phyloP scores from a whole-genome alignment of 371 early-diverging fungal genomes.

The Rhizopus microsporus region DNA sequence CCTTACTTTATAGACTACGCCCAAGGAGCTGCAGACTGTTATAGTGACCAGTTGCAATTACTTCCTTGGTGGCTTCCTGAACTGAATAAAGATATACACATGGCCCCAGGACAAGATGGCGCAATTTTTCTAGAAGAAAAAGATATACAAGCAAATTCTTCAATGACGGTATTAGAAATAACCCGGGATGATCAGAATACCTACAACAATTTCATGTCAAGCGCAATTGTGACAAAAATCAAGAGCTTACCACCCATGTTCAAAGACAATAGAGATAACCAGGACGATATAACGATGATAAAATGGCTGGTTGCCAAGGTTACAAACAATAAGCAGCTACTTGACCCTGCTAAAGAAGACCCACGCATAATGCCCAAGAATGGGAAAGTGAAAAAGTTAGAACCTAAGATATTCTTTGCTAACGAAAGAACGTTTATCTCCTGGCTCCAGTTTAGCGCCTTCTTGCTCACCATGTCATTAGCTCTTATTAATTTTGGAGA shows the following conservation, averaged over 20 bases:
- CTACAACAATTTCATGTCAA: not conserved
- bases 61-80: conserved; percentile 95
- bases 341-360: not conserved
- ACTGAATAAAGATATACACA: conserved; percentile 81
- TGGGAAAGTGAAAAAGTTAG: conserved; percentile 59
- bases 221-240: conserved; percentile 2
- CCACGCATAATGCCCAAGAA: conserved; percentile 35
- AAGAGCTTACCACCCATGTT: not conserved
- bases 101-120: not conserved
- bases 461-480: conserved; percentile 70
- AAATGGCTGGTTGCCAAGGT: conserved; percentile 15
- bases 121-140: not conserved
- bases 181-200: not conserved
- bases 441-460: conserved; percentile 75
- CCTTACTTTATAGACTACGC: conserved; percentile 97
- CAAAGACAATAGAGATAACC: too few relatives aligned
- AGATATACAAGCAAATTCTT: not conserved
- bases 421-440: conserved; percentile 98
- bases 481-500: conserved; percentile 86
- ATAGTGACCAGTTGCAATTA: conserved; percentile 73
- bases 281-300: conserved; percentile 10
- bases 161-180: too few relatives aligned
- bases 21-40: conserved; percentile 88
- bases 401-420: conserved; percentile 98
- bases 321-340: conserved; percentile 5